phyloP scores from a whole-genome alignment of 2,329 filamentous ascomycete species.

The Xylariaceae sp. region DNA sequence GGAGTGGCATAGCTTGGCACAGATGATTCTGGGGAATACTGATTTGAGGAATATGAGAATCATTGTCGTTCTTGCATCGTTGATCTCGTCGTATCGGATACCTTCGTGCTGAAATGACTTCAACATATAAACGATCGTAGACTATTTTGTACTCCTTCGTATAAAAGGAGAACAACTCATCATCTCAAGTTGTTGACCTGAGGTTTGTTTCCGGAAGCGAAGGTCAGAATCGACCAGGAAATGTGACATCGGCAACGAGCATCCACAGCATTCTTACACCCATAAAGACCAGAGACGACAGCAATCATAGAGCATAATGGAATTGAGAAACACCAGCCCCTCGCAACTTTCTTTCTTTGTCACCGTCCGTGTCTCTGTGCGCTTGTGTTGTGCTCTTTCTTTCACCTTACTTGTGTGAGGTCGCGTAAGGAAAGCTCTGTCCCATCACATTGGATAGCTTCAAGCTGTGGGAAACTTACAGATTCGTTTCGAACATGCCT shows the following conservation, averaged over 20 bases:
- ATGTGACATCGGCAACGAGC: background rate
- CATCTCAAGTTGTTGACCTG: background rate
- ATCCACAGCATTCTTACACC: background rate
- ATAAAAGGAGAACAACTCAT: background rate
- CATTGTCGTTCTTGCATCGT: background rate
- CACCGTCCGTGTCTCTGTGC: background rate
- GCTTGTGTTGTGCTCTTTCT: background rate
- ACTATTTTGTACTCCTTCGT: background rate
- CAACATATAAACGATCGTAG: background rate
- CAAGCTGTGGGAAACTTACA: background rate
- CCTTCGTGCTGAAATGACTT: background rate
- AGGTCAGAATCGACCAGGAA: background rate
- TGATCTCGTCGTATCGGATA: background rate
- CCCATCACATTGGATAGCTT: background rate
- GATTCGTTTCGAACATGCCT: background rate
- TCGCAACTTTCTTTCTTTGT: background rate
- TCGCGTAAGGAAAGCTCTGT: background rate
- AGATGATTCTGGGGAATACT: background rate
- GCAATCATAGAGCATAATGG: background rate
- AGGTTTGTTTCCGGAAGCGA: background rate
- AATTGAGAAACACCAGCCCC: background rate
- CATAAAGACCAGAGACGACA: slow-evolving; percentile 1
- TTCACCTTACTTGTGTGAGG: too few relatives aligned
- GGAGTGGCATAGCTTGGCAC: background rate
- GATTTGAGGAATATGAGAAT: background rate